Evolutionary conservation across 306 rosid species (phyloP).

Genomic region (Lathyrus aphaca): DNA sequence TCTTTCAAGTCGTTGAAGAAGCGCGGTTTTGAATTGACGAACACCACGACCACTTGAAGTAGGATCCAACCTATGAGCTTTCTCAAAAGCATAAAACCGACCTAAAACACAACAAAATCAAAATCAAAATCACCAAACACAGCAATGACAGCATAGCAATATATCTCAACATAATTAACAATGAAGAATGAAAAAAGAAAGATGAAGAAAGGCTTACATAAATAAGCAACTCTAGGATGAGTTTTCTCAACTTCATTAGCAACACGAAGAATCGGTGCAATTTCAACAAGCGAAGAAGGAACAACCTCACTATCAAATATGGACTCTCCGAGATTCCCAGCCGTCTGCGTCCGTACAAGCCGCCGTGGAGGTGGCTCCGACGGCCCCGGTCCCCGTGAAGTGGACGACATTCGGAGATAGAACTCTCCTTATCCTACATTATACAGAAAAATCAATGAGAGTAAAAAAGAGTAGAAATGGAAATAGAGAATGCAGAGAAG

Average conservation of each 20-base stretch:
- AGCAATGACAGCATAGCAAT: background rate
- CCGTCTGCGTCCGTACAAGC: too few species aligned
- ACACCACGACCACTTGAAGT: slow-evolving; percentile 99
- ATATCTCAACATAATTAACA: too few species aligned
- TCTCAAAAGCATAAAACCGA: slow-evolving; percentile 97
- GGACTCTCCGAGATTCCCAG: slow-evolving; percentile 82
- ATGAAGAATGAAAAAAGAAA: background rate
- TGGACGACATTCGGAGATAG: too few species aligned
- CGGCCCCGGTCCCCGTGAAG: too few species aligned
- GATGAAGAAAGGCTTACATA: slow-evolving; percentile 53
- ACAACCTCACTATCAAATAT: slow-evolving; percentile 80
- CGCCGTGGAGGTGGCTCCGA: too few species aligned
- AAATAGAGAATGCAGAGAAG: too few species aligned
- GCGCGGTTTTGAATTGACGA: slow-evolving; percentile 96
- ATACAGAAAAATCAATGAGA: too few species aligned
- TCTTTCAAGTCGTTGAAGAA: slow-evolving; percentile 96
- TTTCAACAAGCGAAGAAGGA: slow-evolving; percentile 87
- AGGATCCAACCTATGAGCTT: slow-evolving; percentile 97
- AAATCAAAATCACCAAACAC: slow-evolving; percentile 1
- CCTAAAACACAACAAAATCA: slow-evolving; percentile 49
- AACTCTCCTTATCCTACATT: too few species aligned
- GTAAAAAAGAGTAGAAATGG: too few species aligned
- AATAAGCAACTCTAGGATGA: slow-evolving; percentile 99
- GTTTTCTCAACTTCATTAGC: too few species aligned
- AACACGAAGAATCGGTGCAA: slow-evolving; percentile 94